phyloP scores from a whole-genome alignment of 2,329 filamentous ascomycete species.

The Amauroascus niger region DNA sequence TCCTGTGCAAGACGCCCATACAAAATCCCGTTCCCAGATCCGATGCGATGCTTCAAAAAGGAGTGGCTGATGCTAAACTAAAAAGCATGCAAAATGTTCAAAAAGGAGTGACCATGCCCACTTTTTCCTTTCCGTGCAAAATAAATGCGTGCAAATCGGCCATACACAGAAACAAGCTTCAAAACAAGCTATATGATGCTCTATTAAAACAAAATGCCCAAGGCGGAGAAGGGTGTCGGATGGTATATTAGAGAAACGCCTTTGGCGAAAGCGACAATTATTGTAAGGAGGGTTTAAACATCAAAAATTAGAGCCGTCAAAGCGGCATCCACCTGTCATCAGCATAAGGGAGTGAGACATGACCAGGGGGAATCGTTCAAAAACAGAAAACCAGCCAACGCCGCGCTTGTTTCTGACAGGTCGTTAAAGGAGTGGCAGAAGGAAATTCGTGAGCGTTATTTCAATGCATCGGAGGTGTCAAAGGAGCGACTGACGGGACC shows the following conservation, averaged over 20 bases:
- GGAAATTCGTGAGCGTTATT: constrained; percentile 21
- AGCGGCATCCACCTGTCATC: constrained; percentile 5
- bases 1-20: constrained; percentile 6
- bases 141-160: constrained; percentile 13
- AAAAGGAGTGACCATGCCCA: constrained; percentile 12
- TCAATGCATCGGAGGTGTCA: constrained; percentile 18
- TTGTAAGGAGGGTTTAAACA: neutral
- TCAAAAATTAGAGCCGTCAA: neutral
- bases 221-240: neutral
- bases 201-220: constrained; percentile 6
- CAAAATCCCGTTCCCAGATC: constrained; percentile 15
- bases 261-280: neutral
- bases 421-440: constrained; percentile 27
- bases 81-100: constrained; percentile 8
- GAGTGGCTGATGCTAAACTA: constrained; percentile 17
- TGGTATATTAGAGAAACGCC: constrained; percentile 4
- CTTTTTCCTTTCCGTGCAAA: constrained; percentile 8
- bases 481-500: constrained; percentile 20
- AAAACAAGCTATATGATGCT: neutral
- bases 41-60: constrained; percentile 18
- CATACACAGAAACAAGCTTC: constrained; percentile 18
- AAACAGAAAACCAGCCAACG: constrained; percentile 15
- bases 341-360: constrained; percentile 15
- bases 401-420: constrained; percentile 20
- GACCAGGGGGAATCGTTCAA: constrained; percentile 13